These are phyloP conservation scores for Vigna radiata DNA, from an alignment of 306 rosid genomes.

Conservation along the genomic window DNA sequence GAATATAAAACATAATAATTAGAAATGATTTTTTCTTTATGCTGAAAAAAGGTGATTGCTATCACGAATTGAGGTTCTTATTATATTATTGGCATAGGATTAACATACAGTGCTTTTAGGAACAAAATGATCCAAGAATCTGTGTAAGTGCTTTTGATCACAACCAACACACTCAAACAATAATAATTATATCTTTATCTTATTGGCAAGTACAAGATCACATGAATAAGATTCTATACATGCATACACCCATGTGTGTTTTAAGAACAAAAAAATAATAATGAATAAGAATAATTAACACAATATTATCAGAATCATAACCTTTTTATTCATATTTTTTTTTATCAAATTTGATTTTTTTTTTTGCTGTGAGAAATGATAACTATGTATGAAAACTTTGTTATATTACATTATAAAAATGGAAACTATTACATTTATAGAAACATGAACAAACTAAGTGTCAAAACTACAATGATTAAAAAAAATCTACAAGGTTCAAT, in stretches of 20 bases:
- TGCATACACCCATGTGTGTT: not conserved
- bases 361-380: too few species aligned
- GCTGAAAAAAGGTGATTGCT: not conserved
- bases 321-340: too few species aligned
- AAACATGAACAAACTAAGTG: too few species aligned
- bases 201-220: slow-evolving; percentile 13
- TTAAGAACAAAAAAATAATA: not conserved
- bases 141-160: slow-evolving; percentile 8
- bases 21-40: not conserved
- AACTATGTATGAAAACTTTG: too few species aligned
- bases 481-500: too few species aligned
- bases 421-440: too few species aligned
- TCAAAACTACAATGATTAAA: too few species aligned
- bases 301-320: not conserved
- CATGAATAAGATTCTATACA: slow-evolving; percentile 8
- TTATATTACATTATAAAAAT: too few species aligned
- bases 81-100: slow-evolving; percentile 1
- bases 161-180: slow-evolving; percentile 3
- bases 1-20: not conserved
- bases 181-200: not conserved
- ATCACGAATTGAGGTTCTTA: not conserved
- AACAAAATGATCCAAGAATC: slow-evolving; percentile 12
- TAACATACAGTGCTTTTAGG: not conserved
- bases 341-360: too few species aligned
- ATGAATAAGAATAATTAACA: not conserved